Base-by-base conservation (phyloP, 805 yeast genomes). In the Candida fluviatilis region DNA sequence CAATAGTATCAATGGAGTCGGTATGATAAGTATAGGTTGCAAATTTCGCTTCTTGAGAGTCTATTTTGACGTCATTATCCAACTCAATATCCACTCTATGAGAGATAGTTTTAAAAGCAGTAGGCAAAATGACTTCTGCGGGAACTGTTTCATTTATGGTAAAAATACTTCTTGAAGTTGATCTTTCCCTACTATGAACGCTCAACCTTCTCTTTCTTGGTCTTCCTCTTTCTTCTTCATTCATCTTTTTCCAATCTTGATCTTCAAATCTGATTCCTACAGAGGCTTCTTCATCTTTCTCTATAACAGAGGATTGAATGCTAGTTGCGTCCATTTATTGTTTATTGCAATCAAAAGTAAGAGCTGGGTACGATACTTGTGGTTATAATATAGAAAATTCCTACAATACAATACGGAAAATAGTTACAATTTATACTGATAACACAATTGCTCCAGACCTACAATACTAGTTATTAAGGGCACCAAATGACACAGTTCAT, bases 41-140 rank as follows among this genome's bases (percentile, higher is more conserved):
- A 29, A 67, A 61, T 18, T 49, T 41, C 18, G 40, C 44, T 2
- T 47, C 54, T 3, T 34, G 25, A 14, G 34, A n/a, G 11, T 33
- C 37, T 23, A 17, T 11, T 28, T 46, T 31, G 35, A 48, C 49
- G 18, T 46, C 41, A 24, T 39, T 39, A 11, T 42, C 42, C 13
- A 26, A 31, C 15, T 44, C 42, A 34, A 50, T 55, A 24, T 62
- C 69, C 24, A 65, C 58, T 16, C 49, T 57, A 46, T 64, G 65
- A 19, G 69, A 63, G 7, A 66, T 51, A 0, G 72, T 60, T 35
- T 54, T 63, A 53, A 60, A 67, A 35, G 60, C 48, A 4, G 64
- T 57, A 5, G 72, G 73, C 32, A 66, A 50, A 2, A 53, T 60
- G 16, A 50, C 43, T 6, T 48, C 51, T 4, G 69, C 66, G 12